Base-by-base conservation (phyloP, 306 rosid species). In the Potentilla sterilis region DNA sequence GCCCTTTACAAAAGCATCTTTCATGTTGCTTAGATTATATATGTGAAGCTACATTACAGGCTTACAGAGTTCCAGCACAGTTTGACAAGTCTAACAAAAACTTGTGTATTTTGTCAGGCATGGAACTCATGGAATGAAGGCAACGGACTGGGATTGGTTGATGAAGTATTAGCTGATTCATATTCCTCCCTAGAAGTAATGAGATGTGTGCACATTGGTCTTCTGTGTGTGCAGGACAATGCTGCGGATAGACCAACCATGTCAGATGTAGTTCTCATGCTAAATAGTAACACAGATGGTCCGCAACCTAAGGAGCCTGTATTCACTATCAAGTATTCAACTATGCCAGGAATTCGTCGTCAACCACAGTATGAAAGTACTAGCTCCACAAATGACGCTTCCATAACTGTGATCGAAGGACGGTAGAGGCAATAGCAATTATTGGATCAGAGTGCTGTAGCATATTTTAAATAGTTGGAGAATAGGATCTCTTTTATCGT, bases 391-490 rank as follows among this genome's bases (percentile, higher is more conserved):
- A 89, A 86, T 75, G 61, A 59, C 35, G 70, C 91, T 65, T 88
- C 97, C 0, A 83, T 87, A 13, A 85, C 96, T 41, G 78, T 71
- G 86, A 52, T 86, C 12, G 79, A 80, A 19, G 96, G 93, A 55
- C 86, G 97, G 80, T 41, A 42, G 24, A 14, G 2, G 2, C 44
- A 2, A 28, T 24, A 47, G 28, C 11, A 42, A 14, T 47, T 47
- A 3, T 47, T 14, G 51, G 44, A 42, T 42, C 44, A 42, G 9
- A 42, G 9, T 42, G 1, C 44, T 42, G 44, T 7, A 42, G 44
- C 44, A 42, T 41, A 41, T 41, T 41, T 5, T 41, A 5, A 41
- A 41, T 41, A 7, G 44, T 41, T 41, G 44, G 9, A 41, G 44
- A 41, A 5, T 9, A 41, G 7, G 44, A 6, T 41, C 43, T 7